These are phyloP conservation scores for Entomortierella chlamydospora DNA, from an alignment of 192 early-diverging fungal genomes.

Conservation along the genomic window DNA sequence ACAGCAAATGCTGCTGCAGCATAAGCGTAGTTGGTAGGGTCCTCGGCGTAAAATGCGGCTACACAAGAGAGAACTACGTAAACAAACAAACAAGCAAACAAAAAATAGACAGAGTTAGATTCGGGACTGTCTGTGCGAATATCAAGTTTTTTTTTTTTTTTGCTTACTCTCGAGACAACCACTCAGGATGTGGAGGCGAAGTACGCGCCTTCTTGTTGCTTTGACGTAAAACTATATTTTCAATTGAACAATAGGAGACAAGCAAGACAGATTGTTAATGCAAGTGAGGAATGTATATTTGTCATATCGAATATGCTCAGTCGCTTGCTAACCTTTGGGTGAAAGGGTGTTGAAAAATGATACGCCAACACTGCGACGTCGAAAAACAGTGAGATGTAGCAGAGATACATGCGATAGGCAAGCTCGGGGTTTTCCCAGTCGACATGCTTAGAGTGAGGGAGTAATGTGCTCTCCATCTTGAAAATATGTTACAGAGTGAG, in stretches of 20 bases:
- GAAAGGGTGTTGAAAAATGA: slow-evolving; percentile 43
- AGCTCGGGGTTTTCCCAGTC: slow-evolving; percentile 28
- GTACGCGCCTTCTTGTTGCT: slow-evolving; percentile 29
- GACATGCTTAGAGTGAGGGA: slow-evolving; percentile 47
- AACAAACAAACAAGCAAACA: not conserved
- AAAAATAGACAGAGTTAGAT: not conserved
- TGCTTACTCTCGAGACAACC: slow-evolving; percentile 49
- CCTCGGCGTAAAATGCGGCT: slow-evolving; percentile 38
- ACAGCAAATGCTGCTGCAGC: slow-evolving; percentile 23
- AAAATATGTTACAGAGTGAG: not conserved
- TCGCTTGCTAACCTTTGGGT: slow-evolving; percentile 42
- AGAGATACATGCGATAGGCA: slow-evolving; percentile 37
- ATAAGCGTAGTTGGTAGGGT: slow-evolving; percentile 43
- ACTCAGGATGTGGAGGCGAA: slow-evolving; percentile 35
- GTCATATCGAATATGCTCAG: no score
- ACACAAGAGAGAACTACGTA: slow-evolving; percentile 36
- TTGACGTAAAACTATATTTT: slow-evolving; percentile 39
- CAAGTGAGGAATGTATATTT: no score
- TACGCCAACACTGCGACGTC: slow-evolving; percentile 34
- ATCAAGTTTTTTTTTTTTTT: not conserved
- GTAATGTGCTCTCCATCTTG: slow-evolving; percentile 3
- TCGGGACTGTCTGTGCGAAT: not conserved
- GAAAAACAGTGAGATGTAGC: slow-evolving; percentile 44
- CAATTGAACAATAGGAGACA: not conserved
- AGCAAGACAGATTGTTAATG: no score